Conservation (phyloP, 1,139 yeast genomes). For the Suhomyces bolitotheri region DNA sequence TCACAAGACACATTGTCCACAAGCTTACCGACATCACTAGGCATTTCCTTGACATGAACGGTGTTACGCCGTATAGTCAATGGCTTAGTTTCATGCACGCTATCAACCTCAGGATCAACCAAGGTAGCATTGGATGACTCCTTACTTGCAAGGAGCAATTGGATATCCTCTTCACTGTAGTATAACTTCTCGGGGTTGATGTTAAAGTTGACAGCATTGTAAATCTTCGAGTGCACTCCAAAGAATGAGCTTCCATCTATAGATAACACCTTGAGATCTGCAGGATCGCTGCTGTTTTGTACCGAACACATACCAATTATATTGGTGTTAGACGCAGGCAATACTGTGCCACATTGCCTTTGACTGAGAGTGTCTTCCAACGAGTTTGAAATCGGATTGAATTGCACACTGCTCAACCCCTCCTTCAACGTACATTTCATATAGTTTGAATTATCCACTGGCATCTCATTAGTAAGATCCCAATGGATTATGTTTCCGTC, state of each 20-base stretch:
- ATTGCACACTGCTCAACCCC: slow-evolving; percentile 46
- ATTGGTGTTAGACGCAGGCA: slow-evolving; percentile 57
- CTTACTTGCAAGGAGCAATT: slow-evolving; percentile 22
- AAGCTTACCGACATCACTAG: slow-evolving; percentile 8
- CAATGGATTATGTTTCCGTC: slow-evolving; percentile 77
- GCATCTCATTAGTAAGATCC: slow-evolving; percentile 50
- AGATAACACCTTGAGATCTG: slow-evolving; percentile 44
- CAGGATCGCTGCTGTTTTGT: slow-evolving; percentile 25
- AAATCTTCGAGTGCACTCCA: slow-evolving; percentile 52
- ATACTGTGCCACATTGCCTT: slow-evolving; percentile 61
- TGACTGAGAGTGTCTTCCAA: slow-evolving; percentile 36
- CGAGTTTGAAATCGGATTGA: slow-evolving; percentile 33
- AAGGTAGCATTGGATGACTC: slow-evolving; percentile 29
- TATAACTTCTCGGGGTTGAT: slow-evolving; percentile 27
- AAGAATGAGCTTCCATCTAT: slow-evolving; percentile 56
- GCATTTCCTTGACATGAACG: slow-evolving; percentile 10
- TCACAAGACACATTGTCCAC: slow-evolving; percentile 11
- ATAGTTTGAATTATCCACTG: slow-evolving; percentile 22
- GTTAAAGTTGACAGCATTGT: slow-evolving; percentile 32
- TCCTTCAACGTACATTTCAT: slow-evolving; percentile 47
- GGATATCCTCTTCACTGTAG: slow-evolving; percentile 38
- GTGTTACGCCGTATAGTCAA: slow-evolving; percentile 18
- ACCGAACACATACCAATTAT: slow-evolving; percentile 47
- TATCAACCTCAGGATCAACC: slow-evolving; percentile 19
- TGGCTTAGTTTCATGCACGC: slow-evolving; percentile 24